These are phyloP conservation scores for Candida labiduridarum DNA, from an alignment of 1,139 yeast species.

Conservation along the genomic window DNA sequence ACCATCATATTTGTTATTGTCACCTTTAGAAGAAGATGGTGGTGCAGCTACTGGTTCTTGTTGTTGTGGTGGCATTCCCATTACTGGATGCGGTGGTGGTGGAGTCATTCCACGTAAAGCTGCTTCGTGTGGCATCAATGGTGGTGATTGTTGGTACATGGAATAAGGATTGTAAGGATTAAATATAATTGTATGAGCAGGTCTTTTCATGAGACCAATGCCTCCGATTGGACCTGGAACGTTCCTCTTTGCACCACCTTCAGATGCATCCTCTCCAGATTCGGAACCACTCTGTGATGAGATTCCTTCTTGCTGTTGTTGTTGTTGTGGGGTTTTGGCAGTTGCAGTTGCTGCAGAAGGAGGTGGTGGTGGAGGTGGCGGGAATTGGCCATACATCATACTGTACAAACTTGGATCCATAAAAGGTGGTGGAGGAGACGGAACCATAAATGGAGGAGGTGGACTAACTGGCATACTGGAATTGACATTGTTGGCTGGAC, in stretches of 20 bases:
- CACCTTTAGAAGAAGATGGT: neutral
- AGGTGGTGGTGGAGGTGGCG: constrained; percentile 10
- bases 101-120: constrained; percentile 12
- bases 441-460: constrained; percentile 46
- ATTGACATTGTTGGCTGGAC: neutral
- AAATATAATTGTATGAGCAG: constrained; percentile 43
- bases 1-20: constrained; percentile 2
- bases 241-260: constrained; percentile 3
- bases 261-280: constrained; percentile 6
- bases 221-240: constrained; percentile 30
- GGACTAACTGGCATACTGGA: constrained; percentile 28
- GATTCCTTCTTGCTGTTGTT: neutral
- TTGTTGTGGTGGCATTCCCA: constrained; percentile 3
- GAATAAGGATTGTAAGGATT: constrained; percentile 54
- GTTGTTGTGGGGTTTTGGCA: constrained; percentile 4
- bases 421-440: constrained; percentile 39
- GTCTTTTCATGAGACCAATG: constrained; percentile 45
- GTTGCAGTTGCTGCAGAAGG: constrained; percentile 9
- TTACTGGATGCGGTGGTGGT: constrained; percentile 12
- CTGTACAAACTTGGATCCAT: constrained; percentile 42
- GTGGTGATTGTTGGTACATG: constrained; percentile 39
- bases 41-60: constrained; percentile 2
- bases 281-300: constrained; percentile 12
- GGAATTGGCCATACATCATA: constrained; percentile 26
- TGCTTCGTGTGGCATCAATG: constrained; percentile 22